Conservation (phyloP, 1,284 basidiomycete genomes). For the Boletus mariae region DNA sequence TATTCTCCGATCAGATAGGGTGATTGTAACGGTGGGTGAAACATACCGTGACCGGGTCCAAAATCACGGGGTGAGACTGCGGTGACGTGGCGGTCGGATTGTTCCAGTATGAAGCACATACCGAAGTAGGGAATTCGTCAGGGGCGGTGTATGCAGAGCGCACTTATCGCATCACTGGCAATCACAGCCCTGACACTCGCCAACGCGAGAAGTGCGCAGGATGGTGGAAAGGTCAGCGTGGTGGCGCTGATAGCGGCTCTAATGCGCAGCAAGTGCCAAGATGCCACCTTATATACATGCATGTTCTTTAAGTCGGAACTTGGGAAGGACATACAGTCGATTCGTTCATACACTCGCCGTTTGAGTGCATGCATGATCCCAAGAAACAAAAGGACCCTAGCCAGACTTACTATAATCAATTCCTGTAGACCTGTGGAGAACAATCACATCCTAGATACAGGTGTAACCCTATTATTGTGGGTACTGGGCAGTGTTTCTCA, state of each 20-base stretch:
- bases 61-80: slow-evolving; percentile 16
- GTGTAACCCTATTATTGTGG: not conserved
- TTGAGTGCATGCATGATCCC: too few species aligned
- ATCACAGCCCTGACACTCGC: not conserved
- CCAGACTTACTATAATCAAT: not conserved
- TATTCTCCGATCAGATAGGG: slow-evolving; percentile 33
- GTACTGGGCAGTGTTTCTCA: not conserved
- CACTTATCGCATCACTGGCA: slow-evolving; percentile 12
- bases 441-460: not conserved
- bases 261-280: not conserved
- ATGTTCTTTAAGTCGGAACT: too few species aligned
- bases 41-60: not conserved
- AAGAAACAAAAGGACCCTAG: too few species aligned
- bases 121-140: slow-evolving; percentile 59
- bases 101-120: slow-evolving; percentile 59
- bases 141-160: slow-evolving; percentile 48
- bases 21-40: not conserved
- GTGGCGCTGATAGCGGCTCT: not conserved
- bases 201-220: slow-evolving; percentile 14
- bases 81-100: slow-evolving; percentile 60
- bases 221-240: slow-evolving; percentile 15
- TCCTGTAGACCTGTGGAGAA: too few species aligned
- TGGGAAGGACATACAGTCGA: too few species aligned
- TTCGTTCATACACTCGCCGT: too few species aligned
- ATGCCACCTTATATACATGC: not conserved